Evolutionary conservation across 139 green algal species (phyloP).

Genomic region (Asterochloris sp.): DNA sequence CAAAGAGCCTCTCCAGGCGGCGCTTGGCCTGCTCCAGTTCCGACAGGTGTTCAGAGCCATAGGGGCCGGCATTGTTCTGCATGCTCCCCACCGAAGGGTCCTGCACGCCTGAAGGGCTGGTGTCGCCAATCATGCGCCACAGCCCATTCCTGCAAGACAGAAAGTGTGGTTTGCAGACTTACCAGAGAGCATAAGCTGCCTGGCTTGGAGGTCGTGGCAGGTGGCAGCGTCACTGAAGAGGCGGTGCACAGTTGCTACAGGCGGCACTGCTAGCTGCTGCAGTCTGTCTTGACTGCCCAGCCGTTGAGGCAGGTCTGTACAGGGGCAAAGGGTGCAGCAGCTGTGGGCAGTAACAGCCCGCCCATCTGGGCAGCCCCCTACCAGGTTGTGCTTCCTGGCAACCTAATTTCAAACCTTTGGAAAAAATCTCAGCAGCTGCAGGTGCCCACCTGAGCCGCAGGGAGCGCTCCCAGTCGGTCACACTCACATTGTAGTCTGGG

Average conservation of each 20-base stretch:
- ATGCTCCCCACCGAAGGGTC: background rate
- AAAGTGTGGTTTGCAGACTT: background rate
- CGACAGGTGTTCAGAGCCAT: background rate
- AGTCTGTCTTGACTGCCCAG: no score
- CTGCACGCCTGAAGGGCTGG: background rate
- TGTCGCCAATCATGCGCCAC: conserved; percentile 16
- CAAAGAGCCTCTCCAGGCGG: no score
- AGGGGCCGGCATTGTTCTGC: conserved; percentile 20
- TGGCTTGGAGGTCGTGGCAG: no score
- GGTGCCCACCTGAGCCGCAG: conserved; percentile 43
- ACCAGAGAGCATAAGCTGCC: background rate
- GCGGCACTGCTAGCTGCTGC: no score
- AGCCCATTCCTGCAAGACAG: conserved; percentile 5
- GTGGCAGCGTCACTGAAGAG: background rate
- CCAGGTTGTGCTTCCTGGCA: no score
- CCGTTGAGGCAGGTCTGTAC: no score
- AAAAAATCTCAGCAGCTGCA: background rate
- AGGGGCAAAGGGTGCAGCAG: no score
- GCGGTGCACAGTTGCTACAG: no score
- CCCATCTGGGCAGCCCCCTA: no score
- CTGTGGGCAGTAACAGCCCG: no score
- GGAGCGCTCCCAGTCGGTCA: conserved; percentile 85
- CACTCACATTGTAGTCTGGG: conserved; percentile 67
- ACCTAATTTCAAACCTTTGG: background rate
- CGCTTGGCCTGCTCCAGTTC: background rate